Evolutionary conservation across 768 basidiomycete species (phyloP).

Genomic region (Asterophora parasitica): DNA sequence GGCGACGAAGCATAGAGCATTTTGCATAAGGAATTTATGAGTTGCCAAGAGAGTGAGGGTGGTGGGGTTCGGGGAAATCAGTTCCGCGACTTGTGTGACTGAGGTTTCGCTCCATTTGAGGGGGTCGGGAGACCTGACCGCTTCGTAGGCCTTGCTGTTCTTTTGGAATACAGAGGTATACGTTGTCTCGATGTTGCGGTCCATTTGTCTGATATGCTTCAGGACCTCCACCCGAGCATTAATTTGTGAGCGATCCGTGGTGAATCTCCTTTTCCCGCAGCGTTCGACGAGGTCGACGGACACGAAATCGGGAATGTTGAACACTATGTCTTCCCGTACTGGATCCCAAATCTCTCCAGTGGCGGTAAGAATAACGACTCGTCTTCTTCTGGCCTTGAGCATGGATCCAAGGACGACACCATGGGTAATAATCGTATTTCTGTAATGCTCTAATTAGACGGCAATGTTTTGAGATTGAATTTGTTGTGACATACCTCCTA

Average conservation of each 20-base stretch:
- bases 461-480: conserved; percentile 1
- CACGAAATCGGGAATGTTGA: conserved; percentile 55
- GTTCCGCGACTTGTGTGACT: conserved; percentile 44
- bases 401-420: conserved; percentile 33
- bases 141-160: conserved; percentile 37
- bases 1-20: conserved; percentile 49
- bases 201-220: conserved; percentile 50
- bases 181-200: conserved; percentile 41
- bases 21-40: conserved; percentile 62
- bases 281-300: conserved; percentile 39
- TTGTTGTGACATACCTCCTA: conserved; percentile 34
- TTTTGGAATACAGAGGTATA: conserved; percentile 23
- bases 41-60: conserved; percentile 38
- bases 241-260: conserved; percentile 32
- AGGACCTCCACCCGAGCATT: conserved; percentile 64
- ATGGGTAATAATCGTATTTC: conserved; percentile 27
- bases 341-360: conserved; percentile 53
- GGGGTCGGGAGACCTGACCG: conserved; percentile 39
- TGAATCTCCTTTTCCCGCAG: conserved; percentile 36
- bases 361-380: conserved; percentile 27
- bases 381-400: conserved; percentile 17
- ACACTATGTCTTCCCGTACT: conserved; percentile 50
- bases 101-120: conserved; percentile 54
- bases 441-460: conserved; percentile 10
- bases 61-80: conserved; percentile 33